Evolutionary conservation across 1,284 basidiomycete species (phyloP), one percentile per base, ranked within the genome.

Genomic region (Moesziomyces antarcticus): DNA sequence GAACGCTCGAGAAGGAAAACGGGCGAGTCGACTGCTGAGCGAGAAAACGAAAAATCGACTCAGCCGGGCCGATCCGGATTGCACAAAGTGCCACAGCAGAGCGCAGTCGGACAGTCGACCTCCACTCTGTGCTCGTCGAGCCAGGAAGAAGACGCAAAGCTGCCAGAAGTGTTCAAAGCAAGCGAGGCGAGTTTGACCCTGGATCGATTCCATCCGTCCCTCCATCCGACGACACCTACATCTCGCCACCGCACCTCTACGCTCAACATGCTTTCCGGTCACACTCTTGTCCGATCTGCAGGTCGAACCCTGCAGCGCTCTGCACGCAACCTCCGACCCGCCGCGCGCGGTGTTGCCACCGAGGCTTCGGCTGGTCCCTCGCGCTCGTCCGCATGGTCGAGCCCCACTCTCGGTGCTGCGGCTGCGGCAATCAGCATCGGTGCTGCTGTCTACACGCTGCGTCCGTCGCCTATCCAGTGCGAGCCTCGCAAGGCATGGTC

Each of bases 301-400:
- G 54, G 52, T 35, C 66, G 66, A 42, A 58, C 56, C 21, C 21
- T 63, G 13, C 66, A 54, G 47, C 55, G 55, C n/a, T 55, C 55
- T 37, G 57, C 68, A n/a, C 63, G 60, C 33, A 35, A 27, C 20
- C 21, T 63, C 14, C 47, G 40, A 37, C 51, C 53, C 7, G 43
- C 52, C 27, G 33, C 57, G 16, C 59, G 70, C 41, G 53, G 56
- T 25, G 57, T 67, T 50, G 64, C 70, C 57, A 64, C 70, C 50
- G 49, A 59, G 50, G 18, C 54, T 9, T 51, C 54, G 16, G 56
- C 66, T 10, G 60, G 55, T 20, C 60, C 56, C 13, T 67, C 70
- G 21, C 44, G 51, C 13, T 53, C 43, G 18, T 56, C 64, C 46
- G 56, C 56, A 6, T 48, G 37, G 45, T 52, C 60, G 0, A 65